Conservation (phyloP, 768 basidiomycete genomes). For the Brasilioporus rufonigricans region DNA sequence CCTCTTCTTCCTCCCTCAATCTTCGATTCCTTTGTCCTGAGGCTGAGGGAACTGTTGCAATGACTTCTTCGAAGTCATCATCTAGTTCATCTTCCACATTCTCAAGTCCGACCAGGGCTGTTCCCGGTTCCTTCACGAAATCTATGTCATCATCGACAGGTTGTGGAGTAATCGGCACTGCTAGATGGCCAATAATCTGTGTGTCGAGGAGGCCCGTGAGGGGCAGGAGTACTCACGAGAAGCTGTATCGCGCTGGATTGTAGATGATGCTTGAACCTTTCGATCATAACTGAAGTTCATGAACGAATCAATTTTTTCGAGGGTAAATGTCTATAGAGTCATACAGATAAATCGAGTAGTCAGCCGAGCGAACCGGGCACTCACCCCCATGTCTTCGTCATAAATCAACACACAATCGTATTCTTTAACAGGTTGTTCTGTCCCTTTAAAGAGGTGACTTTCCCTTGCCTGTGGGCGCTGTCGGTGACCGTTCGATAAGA, state of each 20-base stretch:
- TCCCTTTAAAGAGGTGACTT: conserved; percentile 54
- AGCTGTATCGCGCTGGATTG: conserved; percentile 12
- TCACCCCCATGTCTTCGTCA: conserved; percentile 69
- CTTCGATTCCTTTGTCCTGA: conserved; percentile 34
- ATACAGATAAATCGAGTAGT: conserved; percentile 7
- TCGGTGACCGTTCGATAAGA: not conserved
- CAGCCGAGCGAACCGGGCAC: conserved; percentile 20
- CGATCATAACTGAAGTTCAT: conserved; percentile 54
- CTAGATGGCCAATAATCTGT: conserved; percentile 11
- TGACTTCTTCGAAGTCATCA: conserved; percentile 43
- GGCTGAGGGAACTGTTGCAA: conserved; percentile 29
- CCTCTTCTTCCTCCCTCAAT: conserved; percentile 21
- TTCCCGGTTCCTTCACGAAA: conserved; percentile 28
- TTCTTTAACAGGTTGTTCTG: conserved; percentile 59
- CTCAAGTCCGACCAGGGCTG: conserved; percentile 27
- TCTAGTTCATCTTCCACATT: conserved; percentile 42
- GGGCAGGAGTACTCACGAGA: conserved; percentile 21
- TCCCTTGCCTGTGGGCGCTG: conserved; percentile 44
- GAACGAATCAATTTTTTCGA: conserved; percentile 74
- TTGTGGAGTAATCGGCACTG: conserved; percentile 16
- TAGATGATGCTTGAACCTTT: conserved; percentile 34
- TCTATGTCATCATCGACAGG: conserved; percentile 30
- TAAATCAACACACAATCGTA: conserved; percentile 78
- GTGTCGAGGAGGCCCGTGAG: not conserved
- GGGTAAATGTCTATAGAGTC: conserved; percentile 55